Evolutionary conservation across 176 grass and related monocot genomes (phyloP), one percentile per base, ranked within the genome.

Genomic region (Puccinellia tenuiflora): DNA sequence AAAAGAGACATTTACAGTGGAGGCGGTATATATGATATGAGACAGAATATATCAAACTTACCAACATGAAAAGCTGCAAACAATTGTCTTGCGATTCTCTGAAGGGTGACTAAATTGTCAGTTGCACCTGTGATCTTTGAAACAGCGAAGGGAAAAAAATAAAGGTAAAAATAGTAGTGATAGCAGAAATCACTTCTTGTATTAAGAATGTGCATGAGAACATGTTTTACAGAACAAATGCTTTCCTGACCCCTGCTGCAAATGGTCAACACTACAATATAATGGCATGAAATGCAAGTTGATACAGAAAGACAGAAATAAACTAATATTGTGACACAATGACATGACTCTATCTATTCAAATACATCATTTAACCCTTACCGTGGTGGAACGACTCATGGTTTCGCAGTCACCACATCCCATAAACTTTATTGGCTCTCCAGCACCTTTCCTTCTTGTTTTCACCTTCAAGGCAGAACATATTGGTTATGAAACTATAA

Each of bases 331-430:
- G 20, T 25, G 5, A 30, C 7, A 48, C 40, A 47, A 30, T 73
- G 25, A 30, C 25, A 73, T 46, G 45, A 73, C 42, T 40, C 20
- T 70, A 14, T 88, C 17, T 22, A 66, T 22, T 50, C 37, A 45
- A 71, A 74, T 33, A 46, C 29, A 88, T 17, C 52, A 61, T 7
- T 79, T 77, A 84, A 87, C 26, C 47, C 38, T 61, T 92, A 98
- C 90, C 86, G 88, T 98, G 52, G 85, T 84, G 55, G 96, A 95
- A 53, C 90, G 90, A 85, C 92, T 98, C n/a, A 84, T 86, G 65
- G 88, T 95, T 73, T 93, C 92, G 51, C 96, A 95, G 29, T 98
- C 96, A 85, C 96, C 96, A 60, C 90, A 95, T 79, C 96, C 96
- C 96, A 98, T 89, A 81, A 91, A 98, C 73, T 98, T 98, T 73